phyloP scores from a whole-genome alignment of 2,329 filamentous ascomycete genomes.

The Conoideocrella luteorostrata region DNA sequence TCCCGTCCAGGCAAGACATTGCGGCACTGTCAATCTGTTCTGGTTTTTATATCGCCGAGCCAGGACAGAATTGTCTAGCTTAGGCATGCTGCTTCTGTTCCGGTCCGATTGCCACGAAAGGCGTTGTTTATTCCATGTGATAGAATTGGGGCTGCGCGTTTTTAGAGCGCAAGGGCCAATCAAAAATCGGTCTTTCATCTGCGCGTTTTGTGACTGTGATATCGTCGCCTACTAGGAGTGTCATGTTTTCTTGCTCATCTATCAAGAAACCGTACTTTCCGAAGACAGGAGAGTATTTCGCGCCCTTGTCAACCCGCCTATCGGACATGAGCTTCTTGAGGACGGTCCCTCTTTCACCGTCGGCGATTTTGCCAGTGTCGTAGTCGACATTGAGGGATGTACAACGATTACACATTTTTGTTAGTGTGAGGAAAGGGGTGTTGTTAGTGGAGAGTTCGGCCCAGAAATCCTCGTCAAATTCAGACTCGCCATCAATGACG shows the following conservation, averaged over 20 bases:
- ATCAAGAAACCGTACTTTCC: slow-evolving; percentile 63
- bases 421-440: slow-evolving; percentile 45
- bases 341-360: slow-evolving; percentile 51
- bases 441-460: slow-evolving; percentile 45
- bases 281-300: slow-evolving; percentile 64
- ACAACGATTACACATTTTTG: slow-evolving; percentile 65
- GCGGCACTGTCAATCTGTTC: too few species aligned
- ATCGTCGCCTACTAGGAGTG: slow-evolving; percentile 49
- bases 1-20: too few species aligned
- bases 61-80: too few species aligned
- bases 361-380: slow-evolving; percentile 51
- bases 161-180: slow-evolving; percentile 35
- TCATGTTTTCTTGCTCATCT: slow-evolving; percentile 16
- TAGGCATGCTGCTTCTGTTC: too few species aligned
- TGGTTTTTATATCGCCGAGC: too few species aligned
- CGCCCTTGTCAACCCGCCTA: slow-evolving; percentile 62
- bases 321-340: slow-evolving; percentile 66
- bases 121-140: slow-evolving; percentile 7
- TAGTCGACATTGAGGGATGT: slow-evolving; percentile 67
- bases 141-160: slow-evolving; percentile 19
- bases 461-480: slow-evolving; percentile 72
- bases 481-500: slow-evolving; percentile 52
- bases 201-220: slow-evolving; percentile 45
- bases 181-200: slow-evolving; percentile 45
- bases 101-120: too few species aligned